These are phyloP conservation scores for Arabidopsis suecica DNA, from an alignment of 345 rosid genomes.

Conservation along the genomic window DNA sequence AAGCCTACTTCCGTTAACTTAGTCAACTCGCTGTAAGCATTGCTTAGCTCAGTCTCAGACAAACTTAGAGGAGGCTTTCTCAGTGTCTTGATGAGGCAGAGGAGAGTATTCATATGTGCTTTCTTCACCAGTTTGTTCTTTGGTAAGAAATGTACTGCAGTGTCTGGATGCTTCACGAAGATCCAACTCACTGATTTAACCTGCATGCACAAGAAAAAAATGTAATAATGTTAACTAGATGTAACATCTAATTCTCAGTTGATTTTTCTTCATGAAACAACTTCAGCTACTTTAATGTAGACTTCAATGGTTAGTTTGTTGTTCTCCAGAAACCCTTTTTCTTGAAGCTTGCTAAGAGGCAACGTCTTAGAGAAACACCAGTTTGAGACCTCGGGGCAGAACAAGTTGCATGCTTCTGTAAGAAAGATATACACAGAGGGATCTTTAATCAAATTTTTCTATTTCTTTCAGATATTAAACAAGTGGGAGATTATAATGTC, in stretches of 20 bases:
- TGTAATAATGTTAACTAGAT: neutral
- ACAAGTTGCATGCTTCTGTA: neutral
- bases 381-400: neutral
- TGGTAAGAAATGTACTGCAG: neutral
- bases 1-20: constrained; percentile 7
- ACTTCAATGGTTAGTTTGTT: constrained; percentile 10
- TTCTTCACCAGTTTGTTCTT: constrained; percentile 1
- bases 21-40: neutral
- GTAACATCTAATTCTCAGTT: no score
- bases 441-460: no score
- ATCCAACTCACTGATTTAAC: neutral
- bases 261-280: neutral
- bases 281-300: neutral
- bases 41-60: constrained; percentile 10
- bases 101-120: constrained; percentile 20
- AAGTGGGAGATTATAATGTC: no score
- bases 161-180: constrained; percentile 6
- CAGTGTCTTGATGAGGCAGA: neutral
- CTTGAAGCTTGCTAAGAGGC: neutral
- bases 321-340: neutral
- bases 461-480: no score
- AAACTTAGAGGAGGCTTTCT: neutral
- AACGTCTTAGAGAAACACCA: neutral
- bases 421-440: no score
- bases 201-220: neutral